Evolutionary conservation across 257 asterid species (phyloP).

Genomic region (Eucommia ulmoides): DNA sequence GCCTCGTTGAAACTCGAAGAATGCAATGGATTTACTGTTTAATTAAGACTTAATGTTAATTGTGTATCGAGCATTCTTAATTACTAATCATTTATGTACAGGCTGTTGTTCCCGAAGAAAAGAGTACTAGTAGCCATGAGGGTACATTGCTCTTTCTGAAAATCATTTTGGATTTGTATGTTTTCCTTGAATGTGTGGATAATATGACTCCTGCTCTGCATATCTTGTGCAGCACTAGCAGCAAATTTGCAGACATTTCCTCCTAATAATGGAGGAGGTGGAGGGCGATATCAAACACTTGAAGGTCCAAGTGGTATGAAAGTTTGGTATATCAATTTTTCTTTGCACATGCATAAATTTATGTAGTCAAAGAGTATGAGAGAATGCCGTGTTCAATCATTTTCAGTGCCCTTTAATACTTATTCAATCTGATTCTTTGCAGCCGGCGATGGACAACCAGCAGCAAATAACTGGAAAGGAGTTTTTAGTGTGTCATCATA

Average conservation of each 20-base stretch:
- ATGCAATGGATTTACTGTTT: too few relatives aligned
- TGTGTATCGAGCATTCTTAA: background rate
- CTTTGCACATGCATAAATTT: too few relatives aligned
- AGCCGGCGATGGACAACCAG: conserved; percentile 62
- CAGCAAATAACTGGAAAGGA: conserved; percentile 74
- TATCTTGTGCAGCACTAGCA: background rate
- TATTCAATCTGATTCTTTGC: conserved; percentile 15
- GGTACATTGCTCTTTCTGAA: background rate
- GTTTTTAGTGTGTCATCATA: conserved; percentile 67
- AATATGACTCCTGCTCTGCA: background rate
- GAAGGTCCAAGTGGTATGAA: background rate
- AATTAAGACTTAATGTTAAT: background rate
- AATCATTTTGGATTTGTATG: too few relatives aligned
- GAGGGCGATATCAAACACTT: background rate
- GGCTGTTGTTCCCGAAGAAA: background rate
- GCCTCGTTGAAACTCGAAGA: too few relatives aligned
- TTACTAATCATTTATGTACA: background rate
- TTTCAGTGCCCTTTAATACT: too few relatives aligned
- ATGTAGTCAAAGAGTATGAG: too few relatives aligned
- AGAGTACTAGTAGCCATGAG: background rate
- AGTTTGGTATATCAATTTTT: too few relatives aligned
- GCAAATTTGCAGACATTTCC: background rate
- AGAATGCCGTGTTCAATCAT: too few relatives aligned
- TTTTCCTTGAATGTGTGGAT: background rate
- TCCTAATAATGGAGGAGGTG: background rate